Evolutionary conservation across 2,329 filamentous ascomycete genomes (phyloP).

Genomic region (Botrytis cinerea): DNA sequence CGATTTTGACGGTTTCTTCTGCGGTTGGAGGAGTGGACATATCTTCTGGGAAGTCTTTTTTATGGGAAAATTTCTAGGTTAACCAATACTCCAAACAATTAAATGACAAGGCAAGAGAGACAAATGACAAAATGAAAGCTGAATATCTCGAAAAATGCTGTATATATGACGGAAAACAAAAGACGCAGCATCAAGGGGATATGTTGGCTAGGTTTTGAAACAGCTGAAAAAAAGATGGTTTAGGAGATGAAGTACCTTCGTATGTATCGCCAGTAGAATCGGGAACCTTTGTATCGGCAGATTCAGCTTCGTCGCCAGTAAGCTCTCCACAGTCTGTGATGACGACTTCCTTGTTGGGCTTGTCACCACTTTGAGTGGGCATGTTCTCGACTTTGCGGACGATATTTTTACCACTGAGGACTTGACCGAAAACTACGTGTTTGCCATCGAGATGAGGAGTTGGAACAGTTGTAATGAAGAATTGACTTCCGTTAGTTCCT

Average conservation of each 20-base stretch:
- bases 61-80: neutral
- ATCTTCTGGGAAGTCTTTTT: slow-evolving; percentile 83
- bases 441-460: slow-evolving; percentile 92
- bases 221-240: slow-evolving; percentile 18
- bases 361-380: slow-evolving; percentile 72
- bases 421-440: slow-evolving; percentile 95
- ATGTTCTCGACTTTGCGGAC: slow-evolving; percentile 89
- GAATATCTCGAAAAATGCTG: neutral
- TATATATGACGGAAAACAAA: neutral
- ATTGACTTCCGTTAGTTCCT: slow-evolving; percentile 95
- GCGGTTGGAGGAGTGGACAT: slow-evolving; percentile 62
- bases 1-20: slow-evolving; percentile 73
- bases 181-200: neutral
- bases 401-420: slow-evolving; percentile 87
- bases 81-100: slow-evolving; percentile 9
- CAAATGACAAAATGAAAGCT: neutral
- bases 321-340: slow-evolving; percentile 88
- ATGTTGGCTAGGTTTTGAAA: slow-evolving; percentile 19
- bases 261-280: slow-evolving; percentile 87
- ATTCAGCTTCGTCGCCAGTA: slow-evolving; percentile 65
- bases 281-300: slow-evolving; percentile 66
- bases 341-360: slow-evolving; percentile 70
- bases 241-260: slow-evolving; percentile 50
- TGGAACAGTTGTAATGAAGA: slow-evolving; percentile 93
- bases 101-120: neutral